phyloP scores from a whole-genome alignment of 1,284 basidiomycete genomes.

The Wolfiporia cocos region DNA sequence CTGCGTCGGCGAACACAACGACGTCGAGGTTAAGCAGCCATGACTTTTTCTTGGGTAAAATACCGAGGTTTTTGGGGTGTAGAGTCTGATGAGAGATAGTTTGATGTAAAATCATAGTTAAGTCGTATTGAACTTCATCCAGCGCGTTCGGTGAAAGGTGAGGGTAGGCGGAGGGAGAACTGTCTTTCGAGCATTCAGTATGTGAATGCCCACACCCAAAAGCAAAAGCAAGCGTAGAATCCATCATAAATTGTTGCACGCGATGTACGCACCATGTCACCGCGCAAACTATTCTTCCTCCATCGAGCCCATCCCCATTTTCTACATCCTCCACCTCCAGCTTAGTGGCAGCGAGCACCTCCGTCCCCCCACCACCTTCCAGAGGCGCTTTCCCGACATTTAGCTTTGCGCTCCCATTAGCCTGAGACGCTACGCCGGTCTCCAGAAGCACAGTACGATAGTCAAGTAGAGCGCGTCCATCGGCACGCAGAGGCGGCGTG shows the following conservation, averaged over 20 bases:
- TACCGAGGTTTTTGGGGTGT: conserved; percentile 54
- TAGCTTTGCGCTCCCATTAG: conserved; percentile 73
- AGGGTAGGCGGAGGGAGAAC: conserved; percentile 75
- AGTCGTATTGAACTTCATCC: conserved; percentile 69
- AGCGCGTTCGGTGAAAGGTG: conserved; percentile 51
- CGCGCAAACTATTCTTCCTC: conserved; percentile 54
- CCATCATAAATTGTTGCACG: background rate
- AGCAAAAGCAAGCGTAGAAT: background rate
- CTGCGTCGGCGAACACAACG: conserved; percentile 63
- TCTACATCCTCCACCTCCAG: conserved; percentile 63
- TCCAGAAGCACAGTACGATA: conserved; percentile 66
- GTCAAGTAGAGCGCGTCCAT: conserved; percentile 60
- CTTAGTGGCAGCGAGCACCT: conserved; percentile 64
- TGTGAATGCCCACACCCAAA: background rate
- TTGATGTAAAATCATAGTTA: conserved; percentile 50
- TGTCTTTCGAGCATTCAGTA: conserved; percentile 37
- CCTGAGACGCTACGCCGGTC: conserved; percentile 67
- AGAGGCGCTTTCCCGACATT: conserved; percentile 54
- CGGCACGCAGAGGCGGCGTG: conserved; percentile 49
- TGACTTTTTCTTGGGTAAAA: conserved; percentile 56
- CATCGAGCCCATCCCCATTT: conserved; percentile 41
- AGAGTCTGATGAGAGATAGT: conserved; percentile 57
- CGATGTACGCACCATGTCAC: conserved; percentile 65
- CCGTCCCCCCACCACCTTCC: conserved; percentile 58
- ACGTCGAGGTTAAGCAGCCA: conserved; percentile 70